These are phyloP conservation scores for Ceratobasidium sp. DNA, from an alignment of 1,284 basidiomycete genomes.

Conservation along the genomic window DNA sequence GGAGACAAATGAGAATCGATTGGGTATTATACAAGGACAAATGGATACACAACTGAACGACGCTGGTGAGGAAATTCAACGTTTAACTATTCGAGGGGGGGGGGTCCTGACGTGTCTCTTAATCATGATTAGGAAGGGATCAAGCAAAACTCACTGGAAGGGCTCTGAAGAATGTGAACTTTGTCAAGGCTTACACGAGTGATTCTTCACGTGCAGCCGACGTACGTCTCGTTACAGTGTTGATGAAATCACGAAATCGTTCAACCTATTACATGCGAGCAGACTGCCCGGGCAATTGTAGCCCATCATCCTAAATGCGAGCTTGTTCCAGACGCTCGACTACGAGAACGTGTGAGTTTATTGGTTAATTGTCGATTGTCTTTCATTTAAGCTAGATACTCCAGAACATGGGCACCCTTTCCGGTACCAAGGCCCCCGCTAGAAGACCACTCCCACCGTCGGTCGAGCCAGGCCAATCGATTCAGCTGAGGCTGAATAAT, in stretches of 20 bases:
- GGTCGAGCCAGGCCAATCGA: constrained; percentile 9
- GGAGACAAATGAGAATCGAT: constrained; percentile 41
- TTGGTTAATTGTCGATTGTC: background rate
- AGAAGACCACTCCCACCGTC: constrained; percentile 19
- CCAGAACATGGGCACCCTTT: constrained; percentile 35
- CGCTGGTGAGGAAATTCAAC: constrained; percentile 22
- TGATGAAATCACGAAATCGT: background rate
- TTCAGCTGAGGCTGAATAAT: constrained; percentile 1
- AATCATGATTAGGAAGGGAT: constrained; percentile 11
- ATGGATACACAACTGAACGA: constrained; percentile 41
- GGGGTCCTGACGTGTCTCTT: background rate
- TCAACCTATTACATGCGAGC: background rate
- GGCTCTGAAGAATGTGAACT: constrained; percentile 33
- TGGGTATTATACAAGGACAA: constrained; percentile 42
- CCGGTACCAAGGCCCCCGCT: constrained; percentile 34
- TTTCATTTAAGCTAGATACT: background rate
- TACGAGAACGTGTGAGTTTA: constrained; percentile 40
- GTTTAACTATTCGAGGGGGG: background rate
- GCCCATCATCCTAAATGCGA: constrained; percentile 28
- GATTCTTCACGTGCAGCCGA: constrained; percentile 39
- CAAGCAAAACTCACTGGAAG: constrained; percentile 35
- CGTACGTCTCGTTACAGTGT: constrained; percentile 12
- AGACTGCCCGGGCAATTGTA: constrained; percentile 39
- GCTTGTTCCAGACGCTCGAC: constrained; percentile 10
- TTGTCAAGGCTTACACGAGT: constrained; percentile 37